A percentile compares a stretch with the other conserved stretches of the same genome.
Evolutionary conservation across 176 grass and related monocot genomes (phyloP).

Genomic region (Thalia dealbata): DNA sequence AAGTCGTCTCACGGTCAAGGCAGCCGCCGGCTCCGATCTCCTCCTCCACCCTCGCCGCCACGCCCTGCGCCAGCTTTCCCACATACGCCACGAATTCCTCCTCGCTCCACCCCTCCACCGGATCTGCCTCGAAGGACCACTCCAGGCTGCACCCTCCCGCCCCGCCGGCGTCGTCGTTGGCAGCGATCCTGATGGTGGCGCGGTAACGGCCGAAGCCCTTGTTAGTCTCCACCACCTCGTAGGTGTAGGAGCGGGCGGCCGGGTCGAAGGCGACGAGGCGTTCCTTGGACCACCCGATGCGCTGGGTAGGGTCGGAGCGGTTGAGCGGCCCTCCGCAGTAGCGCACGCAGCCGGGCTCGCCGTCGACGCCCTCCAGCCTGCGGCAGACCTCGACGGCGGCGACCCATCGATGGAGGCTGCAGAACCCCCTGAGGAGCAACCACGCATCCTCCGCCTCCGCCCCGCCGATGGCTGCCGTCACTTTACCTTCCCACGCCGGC

Average conservation of each 20-base stretch:
- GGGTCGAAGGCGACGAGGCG: conserved; percentile 35
- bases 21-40: conserved; percentile 10
- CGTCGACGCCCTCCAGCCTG: conserved; percentile 36
- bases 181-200: conserved; percentile 39
- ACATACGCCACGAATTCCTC: conserved; percentile 38
- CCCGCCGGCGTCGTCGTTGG: neutral
- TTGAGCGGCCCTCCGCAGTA: conserved; percentile 62
- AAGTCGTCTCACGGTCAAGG: too few relatives aligned
- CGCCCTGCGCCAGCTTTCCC: conserved; percentile 38
- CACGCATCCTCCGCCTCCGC: conserved; percentile 41
- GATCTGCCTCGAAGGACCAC: conserved; percentile 62
- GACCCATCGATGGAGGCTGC: conserved; percentile 52
- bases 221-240: conserved; percentile 68
- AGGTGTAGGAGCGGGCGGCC: conserved; percentile 35
- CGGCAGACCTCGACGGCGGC: conserved; percentile 32
- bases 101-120: conserved; percentile 41
- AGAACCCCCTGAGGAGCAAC: conserved; percentile 54
- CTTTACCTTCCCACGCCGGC: conserved; percentile 37
- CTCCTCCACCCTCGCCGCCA: conserved; percentile 44
- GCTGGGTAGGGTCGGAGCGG: conserved; percentile 14
- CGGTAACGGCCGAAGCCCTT: conserved; percentile 65
- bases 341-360: conserved; percentile 46
- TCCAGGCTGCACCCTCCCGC: conserved; percentile 35
- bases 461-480: conserved; percentile 31
- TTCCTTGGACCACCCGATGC: conserved; percentile 61